phyloP scores from a whole-genome alignment of 2,329 filamentous ascomycete genomes.

The Dryadomyces quercivorus region DNA sequence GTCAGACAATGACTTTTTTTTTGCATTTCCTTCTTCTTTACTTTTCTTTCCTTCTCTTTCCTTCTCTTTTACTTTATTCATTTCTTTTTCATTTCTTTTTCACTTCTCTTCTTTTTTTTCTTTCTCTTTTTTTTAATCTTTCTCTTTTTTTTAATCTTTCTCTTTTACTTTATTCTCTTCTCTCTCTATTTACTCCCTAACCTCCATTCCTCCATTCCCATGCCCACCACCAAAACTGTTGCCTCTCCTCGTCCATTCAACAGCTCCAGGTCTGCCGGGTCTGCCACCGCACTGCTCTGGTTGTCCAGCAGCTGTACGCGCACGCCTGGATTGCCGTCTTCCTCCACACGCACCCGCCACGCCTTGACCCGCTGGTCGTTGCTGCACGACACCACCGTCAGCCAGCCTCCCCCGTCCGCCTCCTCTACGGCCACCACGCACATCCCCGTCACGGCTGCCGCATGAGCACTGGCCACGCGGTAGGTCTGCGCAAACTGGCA shows the following conservation, averaged over 20 bases:
- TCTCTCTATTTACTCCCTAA: not conserved
- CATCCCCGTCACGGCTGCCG: slow-evolving; percentile 56
- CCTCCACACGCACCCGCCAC: slow-evolving; percentile 28
- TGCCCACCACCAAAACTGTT: slow-evolving; percentile 27
- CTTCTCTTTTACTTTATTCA: too few species aligned
- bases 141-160: not conserved
- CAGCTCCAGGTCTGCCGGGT: slow-evolving; percentile 40
- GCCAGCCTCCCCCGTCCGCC: slow-evolving; percentile 1
- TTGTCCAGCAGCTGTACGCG: slow-evolving; percentile 32
- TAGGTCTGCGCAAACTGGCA: slow-evolving; percentile 14
- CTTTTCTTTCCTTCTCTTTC: too few species aligned
- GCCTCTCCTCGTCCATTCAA: not conserved
- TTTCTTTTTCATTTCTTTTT: too few species aligned
- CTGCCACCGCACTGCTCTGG: slow-evolving; percentile 46
- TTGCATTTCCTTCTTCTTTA: too few species aligned
- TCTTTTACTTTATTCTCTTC: not conserved
- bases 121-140: not conserved
- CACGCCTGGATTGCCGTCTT: not conserved
- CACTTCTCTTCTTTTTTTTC: too few species aligned
- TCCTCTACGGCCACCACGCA: slow-evolving; percentile 18
- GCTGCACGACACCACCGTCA: slow-evolving; percentile 24
- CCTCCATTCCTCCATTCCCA: slow-evolving; percentile 33
- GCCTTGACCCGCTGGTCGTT: slow-evolving; percentile 50
- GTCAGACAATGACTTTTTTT: too few species aligned
- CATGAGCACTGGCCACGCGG: slow-evolving; percentile 47